Conservation (phyloP, 2,329 filamentous ascomycete genomes). For the Blumeria hordei region DNA sequence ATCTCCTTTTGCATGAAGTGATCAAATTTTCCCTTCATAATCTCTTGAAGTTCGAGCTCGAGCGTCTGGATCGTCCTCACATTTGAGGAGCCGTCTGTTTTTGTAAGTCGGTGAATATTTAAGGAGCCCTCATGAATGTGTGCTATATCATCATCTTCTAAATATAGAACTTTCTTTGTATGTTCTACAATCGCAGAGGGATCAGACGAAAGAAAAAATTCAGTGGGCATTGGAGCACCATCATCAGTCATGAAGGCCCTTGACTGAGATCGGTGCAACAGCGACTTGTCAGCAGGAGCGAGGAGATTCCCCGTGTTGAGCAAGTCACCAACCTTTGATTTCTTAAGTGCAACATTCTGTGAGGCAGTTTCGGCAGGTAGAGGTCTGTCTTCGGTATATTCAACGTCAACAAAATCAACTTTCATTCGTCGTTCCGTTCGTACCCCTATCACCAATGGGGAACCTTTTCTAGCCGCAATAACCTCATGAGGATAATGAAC, state of each 20-base stretch:
- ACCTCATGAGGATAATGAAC: conserved; percentile 97
- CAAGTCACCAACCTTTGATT: conserved; percentile 42
- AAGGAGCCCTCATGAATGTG: conserved; percentile 98
- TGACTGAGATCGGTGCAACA: conserved; percentile 94
- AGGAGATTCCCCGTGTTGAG: conserved; percentile 45
- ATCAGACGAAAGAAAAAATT: conserved; percentile 98
- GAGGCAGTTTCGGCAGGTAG: conserved; percentile 85
- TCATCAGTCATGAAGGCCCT: conserved; percentile 98
- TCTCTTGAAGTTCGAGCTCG: conserved; percentile 96
- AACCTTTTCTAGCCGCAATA: conserved; percentile 94
- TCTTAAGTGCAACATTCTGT: conserved; percentile 93
- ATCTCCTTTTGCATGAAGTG: conserved; percentile 99
- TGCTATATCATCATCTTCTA: conserved; percentile 97
- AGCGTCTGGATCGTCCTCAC: conserved; percentile 96
- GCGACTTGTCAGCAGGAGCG: conserved; percentile 85
- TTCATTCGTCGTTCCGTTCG: conserved; percentile 98
- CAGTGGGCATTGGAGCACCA: conserved; percentile 88
- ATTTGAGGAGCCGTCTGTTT: conserved; percentile 90
- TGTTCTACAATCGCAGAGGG: conserved; percentile 97
- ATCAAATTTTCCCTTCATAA: conserved; percentile 99
- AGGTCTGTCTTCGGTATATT: conserved; percentile 63
- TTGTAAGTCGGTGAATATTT: conserved; percentile 95
- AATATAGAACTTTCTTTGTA: conserved; percentile 99
- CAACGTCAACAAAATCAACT: conserved; percentile 98
- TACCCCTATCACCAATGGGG: conserved; percentile 88